Percentiles rank a stretch among this genome's conserved stretches.
Conservation (phyloP, 441 rosid genomes). For the Gossypium gossypioides region DNA sequence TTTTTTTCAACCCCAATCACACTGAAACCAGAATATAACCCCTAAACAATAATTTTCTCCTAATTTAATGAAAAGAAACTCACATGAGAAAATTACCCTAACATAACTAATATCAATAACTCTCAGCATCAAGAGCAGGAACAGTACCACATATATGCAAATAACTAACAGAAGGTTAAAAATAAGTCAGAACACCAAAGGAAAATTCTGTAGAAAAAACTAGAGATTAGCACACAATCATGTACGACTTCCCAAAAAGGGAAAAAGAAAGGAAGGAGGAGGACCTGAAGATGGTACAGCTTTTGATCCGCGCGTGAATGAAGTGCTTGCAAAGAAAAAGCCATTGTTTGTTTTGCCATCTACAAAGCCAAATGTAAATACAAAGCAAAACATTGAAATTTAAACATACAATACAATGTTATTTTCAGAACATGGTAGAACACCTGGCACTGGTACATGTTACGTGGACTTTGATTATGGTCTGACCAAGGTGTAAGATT, state of each 20-base stretch:
- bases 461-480: constrained; percentile 97
- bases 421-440: constrained; percentile 9
- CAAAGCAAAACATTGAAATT: constrained; percentile 1
- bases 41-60: background rate
- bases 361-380: constrained; percentile 17
- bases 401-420: background rate
- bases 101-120: background rate
- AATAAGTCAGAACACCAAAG: background rate
- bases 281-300: constrained; percentile 92
- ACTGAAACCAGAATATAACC: background rate
- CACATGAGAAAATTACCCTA: background rate
- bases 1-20: background rate
- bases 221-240: constrained; percentile 1
- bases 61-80: background rate
- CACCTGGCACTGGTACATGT: constrained; percentile 99
- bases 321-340: constrained; percentile 75
- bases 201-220: background rate
- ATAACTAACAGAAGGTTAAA: background rate
- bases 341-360: constrained; percentile 99
- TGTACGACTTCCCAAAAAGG: background rate
- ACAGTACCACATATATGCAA: background rate
- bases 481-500: constrained; percentile 98
- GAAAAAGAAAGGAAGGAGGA: background rate
- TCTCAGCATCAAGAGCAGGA: background rate
- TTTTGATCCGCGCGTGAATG: constrained; percentile 85